phyloP scores from a whole-genome alignment of 2,329 filamentous ascomycete genomes.

The Mariannaea elegans region DNA sequence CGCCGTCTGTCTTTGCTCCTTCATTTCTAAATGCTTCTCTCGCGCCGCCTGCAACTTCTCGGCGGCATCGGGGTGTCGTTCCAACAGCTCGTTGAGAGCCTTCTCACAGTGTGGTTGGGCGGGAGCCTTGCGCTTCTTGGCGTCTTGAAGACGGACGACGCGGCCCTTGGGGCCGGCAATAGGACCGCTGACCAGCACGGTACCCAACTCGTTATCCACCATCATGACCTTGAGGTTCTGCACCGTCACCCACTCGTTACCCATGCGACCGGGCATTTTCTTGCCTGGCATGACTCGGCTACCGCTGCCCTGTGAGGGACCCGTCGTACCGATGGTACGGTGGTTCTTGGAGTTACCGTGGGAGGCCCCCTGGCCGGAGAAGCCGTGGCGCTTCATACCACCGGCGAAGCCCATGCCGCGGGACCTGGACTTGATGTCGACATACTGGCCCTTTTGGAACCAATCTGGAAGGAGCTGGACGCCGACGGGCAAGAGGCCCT shows the following conservation, averaged over 20 bases:
- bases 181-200: conserved; percentile 86
- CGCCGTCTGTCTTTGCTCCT: conserved; percentile 54
- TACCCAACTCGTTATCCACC: conserved; percentile 85
- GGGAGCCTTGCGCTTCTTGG: conserved; percentile 81
- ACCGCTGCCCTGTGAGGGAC: conserved; percentile 90
- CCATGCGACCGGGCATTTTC: conserved; percentile 98
- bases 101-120: conserved; percentile 58
- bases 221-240: conserved; percentile 92
- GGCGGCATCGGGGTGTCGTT: conserved; percentile 58
- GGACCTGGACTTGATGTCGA: conserved; percentile 82
- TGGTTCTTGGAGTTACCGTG: conserved; percentile 97
- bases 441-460: conserved; percentile 90
- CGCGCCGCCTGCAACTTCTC: conserved; percentile 58
- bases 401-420: conserved; percentile 94
- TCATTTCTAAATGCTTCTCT: conserved; percentile 61
- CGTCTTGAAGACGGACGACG: conserved; percentile 86
- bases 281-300: conserved; percentile 94
- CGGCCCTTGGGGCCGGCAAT: conserved; percentile 90
- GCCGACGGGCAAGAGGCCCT: conserved; percentile 80
- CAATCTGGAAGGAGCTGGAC: conserved; percentile 82
- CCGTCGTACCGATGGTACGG: conserved; percentile 88
- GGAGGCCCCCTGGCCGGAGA: conserved; percentile 85
- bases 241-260: conserved; percentile 84
- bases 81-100: conserved; percentile 52
- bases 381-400: conserved; percentile 97